Conservation (phyloP, 495 filamentous ascomycete species). For the Trichoderma virens region DNA sequence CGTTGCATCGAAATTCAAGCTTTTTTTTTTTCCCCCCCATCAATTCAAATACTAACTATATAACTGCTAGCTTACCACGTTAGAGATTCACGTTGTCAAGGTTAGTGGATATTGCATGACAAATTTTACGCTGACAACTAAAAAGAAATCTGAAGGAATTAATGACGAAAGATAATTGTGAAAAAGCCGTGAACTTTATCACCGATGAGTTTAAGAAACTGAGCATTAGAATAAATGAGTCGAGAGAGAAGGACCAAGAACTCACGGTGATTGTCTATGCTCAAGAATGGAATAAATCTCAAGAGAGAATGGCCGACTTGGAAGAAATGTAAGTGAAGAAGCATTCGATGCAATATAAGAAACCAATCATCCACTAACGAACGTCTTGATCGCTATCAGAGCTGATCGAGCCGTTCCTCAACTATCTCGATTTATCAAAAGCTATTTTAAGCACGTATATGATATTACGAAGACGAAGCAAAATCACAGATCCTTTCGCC, state of each 20-base stretch:
- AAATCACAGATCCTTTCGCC: neutral
- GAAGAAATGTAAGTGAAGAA: neutral
- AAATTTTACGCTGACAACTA: too few species aligned
- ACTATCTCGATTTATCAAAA: neutral
- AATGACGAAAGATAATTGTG: neutral
- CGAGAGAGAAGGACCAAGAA: neutral
- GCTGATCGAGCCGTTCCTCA: neutral
- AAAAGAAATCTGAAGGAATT: neutral
- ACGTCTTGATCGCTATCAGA: neutral
- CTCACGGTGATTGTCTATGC: neutral
- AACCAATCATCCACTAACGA: too few species aligned
- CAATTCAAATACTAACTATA: too few species aligned
- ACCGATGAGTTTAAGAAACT: neutral
- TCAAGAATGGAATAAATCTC: neutral
- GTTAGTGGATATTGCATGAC: neutral
- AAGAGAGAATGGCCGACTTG: neutral
- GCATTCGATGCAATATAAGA: too few species aligned
- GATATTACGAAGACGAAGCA: neutral
- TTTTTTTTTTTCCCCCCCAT: too few species aligned
- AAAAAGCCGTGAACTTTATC: too few species aligned
- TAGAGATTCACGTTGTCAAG: neutral
- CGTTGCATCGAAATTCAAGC: neutral
- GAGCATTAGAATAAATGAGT: neutral
- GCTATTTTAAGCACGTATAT: neutral
- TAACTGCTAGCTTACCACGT: neutral